phyloP scores from a whole-genome alignment of 2,329 filamentous ascomycete genomes.

The Nigrospora sphaerica region DNA sequence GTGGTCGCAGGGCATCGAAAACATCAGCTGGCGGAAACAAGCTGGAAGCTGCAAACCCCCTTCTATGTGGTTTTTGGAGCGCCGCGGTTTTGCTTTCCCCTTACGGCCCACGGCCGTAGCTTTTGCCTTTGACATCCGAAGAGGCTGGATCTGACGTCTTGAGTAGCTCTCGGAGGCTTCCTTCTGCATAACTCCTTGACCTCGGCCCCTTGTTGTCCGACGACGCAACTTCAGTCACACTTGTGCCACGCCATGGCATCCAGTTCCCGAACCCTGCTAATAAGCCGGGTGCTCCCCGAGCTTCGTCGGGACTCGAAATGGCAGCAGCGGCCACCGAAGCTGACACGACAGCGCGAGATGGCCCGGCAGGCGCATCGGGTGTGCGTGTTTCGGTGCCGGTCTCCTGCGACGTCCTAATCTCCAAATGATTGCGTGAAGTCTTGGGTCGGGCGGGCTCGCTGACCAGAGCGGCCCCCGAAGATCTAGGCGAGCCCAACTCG shows the following conservation, averaged over 20 bases:
- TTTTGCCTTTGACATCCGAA: constrained; percentile 17
- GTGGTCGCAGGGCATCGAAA: too few relatives aligned
- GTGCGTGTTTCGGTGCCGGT: constrained; percentile 8
- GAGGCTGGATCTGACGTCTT: constrained; percentile 24
- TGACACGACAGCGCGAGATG: constrained; percentile 13
- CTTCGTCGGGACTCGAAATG: constrained; percentile 16
- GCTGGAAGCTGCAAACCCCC: too few relatives aligned
- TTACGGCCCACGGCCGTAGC: constrained; percentile 2
- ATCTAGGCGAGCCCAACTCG: constrained; percentile 21
- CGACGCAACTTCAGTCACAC: constrained; percentile 6
- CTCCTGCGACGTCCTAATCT: constrained; percentile 31
- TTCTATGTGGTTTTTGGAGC: too few relatives aligned
- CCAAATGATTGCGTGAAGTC: constrained; percentile 44
- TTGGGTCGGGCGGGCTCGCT: constrained; percentile 51
- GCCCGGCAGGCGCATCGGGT: constrained; percentile 17
- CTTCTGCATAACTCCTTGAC: constrained; percentile 43
- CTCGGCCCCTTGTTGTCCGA: constrained; percentile 13
- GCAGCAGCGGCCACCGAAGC: constrained; percentile 18
- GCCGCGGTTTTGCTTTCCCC: too few relatives aligned
- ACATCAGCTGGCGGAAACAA: too few relatives aligned
- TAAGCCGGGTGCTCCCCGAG: constrained; percentile 11
- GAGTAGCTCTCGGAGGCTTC: constrained; percentile 46
- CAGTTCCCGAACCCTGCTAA: constrained; percentile 35
- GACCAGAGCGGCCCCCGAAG: constrained; percentile 35
- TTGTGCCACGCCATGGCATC: constrained; percentile 35